Evolutionary conservation across 1,139 yeast species (phyloP), one percentile per base, ranked within the genome.

Genomic region (Candida freyschussii): DNA sequence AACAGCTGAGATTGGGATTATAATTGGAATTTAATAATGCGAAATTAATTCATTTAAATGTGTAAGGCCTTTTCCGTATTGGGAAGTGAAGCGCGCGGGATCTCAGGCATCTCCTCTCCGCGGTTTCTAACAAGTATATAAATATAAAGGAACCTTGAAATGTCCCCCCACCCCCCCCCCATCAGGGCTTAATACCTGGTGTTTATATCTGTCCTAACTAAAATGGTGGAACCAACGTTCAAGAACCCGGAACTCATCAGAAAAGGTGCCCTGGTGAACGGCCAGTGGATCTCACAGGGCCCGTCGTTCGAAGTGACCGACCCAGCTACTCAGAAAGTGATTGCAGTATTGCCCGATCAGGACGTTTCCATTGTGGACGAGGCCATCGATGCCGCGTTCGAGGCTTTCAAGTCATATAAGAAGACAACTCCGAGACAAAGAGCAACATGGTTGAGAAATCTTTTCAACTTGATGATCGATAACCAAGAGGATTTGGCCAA

Each of bases 401-500:
- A 61, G 3, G 77, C 94, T 0, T 85, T 82, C 60, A 52, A 65
- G 27, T 48, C 63, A 5, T 85, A 71, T 61, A 72, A 67, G 46
- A 70, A 71, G 31, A 70, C 82, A 3, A 61, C 76, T 10, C 76
- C 82, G 26, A 72, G 84, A 40, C 74, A 80, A 37, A 75, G 96
- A 47, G 60, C 93, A 7, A 60, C 61, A 30, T 66, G 81, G 72
- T 68, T 85, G 45, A 67, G 80, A 47, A 75, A 71, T 30, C 61
- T 86, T 64, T 73, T 72, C 55, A 62, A 69, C 21, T 63, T 82
- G 35, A 72, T 83, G 70, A 57, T 70, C 20, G 81, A 76, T 37
- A 77, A 85, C 55, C 63, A 63, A 32, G 82, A 79, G 11, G 96
- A 86, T 56, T 67, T 86, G 44, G 95, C 89, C 13, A 73, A 63